These are phyloP conservation scores for Trypanosoma avium DNA, from an alignment of 208 protist species.

Conservation along the genomic window DNA sequence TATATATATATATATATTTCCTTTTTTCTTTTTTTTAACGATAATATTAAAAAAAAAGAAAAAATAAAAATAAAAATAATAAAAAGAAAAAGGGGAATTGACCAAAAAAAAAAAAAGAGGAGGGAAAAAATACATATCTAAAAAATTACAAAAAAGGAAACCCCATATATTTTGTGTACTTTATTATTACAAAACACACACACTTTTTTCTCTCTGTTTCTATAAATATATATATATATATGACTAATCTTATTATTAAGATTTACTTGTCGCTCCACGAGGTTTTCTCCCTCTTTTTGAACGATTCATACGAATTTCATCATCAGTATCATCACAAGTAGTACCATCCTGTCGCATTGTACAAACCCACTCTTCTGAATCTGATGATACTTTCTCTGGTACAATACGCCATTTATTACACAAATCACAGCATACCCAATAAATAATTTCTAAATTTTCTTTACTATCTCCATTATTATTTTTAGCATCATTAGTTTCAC, in stretches of 20 bases:
- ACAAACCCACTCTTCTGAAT: conserved; percentile 60
- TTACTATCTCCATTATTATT: neutral
- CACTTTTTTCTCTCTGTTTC: neutral
- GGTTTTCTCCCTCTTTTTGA: conserved; percentile 4
- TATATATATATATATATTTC: neutral
- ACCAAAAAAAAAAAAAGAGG: conserved; percentile 23
- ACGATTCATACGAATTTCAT: conserved; percentile 42
- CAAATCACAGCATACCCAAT: conserved; percentile 83
- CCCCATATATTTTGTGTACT: too few relatives aligned
- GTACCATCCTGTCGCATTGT: conserved; percentile 62
- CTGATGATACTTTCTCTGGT: conserved; percentile 35
- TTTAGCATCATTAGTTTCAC: neutral
- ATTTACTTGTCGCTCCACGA: neutral
- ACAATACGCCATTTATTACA: conserved; percentile 86
- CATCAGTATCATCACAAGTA: conserved; percentile 69
- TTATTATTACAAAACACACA: neutral
- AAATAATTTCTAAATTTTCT: conserved; percentile 46
- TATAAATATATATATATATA: neutral
- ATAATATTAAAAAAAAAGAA: neutral
- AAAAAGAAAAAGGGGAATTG: conserved; percentile 22
- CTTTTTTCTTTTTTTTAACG: neutral
- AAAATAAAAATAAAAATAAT: conserved; percentile 9
- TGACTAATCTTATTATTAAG: neutral
- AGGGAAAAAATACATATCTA: neutral
- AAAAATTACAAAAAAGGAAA: conserved; percentile 1